A percentile compares a stretch with the other conserved stretches of the same genome.
Conservation (phyloP, 1,139 yeast species). For the Yamadazyma kanchanaburiensis region DNA sequence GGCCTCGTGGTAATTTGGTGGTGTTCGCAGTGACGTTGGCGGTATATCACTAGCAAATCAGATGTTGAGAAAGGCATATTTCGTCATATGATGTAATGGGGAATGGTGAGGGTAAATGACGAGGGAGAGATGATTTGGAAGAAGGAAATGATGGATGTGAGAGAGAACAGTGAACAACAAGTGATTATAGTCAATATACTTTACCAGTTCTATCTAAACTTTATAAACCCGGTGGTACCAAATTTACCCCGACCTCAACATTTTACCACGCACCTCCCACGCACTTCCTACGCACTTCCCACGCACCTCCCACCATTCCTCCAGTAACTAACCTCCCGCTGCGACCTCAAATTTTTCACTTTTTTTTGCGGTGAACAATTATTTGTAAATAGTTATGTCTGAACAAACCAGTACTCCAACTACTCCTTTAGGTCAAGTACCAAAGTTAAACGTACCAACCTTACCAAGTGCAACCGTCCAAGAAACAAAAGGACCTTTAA, state of each 20-base stretch:
- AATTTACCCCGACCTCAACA: neutral
- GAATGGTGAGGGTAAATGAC: too few species aligned
- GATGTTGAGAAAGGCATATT: constrained; percentile 1
- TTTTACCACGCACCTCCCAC: neutral
- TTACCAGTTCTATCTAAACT: too few species aligned
- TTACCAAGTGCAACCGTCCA: constrained; percentile 55
- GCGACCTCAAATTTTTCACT: constrained; percentile 10
- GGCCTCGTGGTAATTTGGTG: constrained; percentile 1
- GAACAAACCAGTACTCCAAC: constrained; percentile 20
- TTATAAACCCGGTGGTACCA: too few species aligned
- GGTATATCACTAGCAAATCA: constrained; percentile 1
- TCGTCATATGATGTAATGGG: constrained; percentile 3
- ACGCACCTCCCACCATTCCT: neutral
- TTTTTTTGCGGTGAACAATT: constrained; percentile 3
- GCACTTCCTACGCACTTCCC: neutral
- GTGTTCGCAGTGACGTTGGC: too few species aligned
- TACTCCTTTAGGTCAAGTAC: constrained; percentile 48
- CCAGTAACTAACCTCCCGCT: neutral
- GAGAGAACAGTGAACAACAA: too few species aligned
- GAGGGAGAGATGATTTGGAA: too few species aligned
- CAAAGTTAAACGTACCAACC: constrained; percentile 53
- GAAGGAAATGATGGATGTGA: too few species aligned
- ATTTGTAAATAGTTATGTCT: constrained; percentile 11
- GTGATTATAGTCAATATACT: too few species aligned
- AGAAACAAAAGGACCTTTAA: constrained; percentile 49